Percentiles rank a stretch among this genome's conserved stretches.
Evolutionary conservation across 352 stramenopile species (phyloP).

Genomic region (Globisporangium uncinulatum): DNA sequence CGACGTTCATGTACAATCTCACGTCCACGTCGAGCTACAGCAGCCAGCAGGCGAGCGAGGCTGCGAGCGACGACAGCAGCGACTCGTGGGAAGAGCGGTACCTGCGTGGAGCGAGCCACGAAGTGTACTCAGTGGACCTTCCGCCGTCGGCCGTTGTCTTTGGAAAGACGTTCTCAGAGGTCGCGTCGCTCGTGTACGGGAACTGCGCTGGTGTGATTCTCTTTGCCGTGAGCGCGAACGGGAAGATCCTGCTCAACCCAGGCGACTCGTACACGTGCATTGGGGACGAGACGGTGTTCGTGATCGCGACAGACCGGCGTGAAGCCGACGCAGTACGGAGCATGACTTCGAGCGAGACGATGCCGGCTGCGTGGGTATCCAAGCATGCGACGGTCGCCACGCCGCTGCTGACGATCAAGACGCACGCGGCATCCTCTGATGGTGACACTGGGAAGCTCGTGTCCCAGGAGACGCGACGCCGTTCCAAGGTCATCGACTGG

Average conservation of each 20-base stretch:
- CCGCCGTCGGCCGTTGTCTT: slow-evolving; percentile 44
- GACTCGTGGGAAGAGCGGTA: slow-evolving; percentile 72
- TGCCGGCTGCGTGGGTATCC: slow-evolving; percentile 19
- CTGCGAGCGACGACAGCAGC: slow-evolving; percentile 18
- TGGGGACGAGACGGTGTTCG: slow-evolving; percentile 63
- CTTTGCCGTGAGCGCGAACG: slow-evolving; percentile 46
- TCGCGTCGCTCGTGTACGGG: slow-evolving; percentile 69
- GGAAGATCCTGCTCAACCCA: slow-evolving; percentile 71
- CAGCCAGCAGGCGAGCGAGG: slow-evolving; percentile 9
- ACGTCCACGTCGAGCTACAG: slow-evolving; percentile 77
- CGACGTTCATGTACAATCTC: slow-evolving; percentile 85
- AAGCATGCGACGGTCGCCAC: slow-evolving; percentile 11
- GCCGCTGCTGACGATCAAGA: slow-evolving; percentile 7
- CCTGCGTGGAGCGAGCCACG: slow-evolving; percentile 63
- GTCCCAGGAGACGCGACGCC: slow-evolving; percentile 10
- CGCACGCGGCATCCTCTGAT: slow-evolving; percentile 7
- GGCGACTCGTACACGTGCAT: slow-evolving; percentile 67
- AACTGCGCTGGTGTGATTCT: slow-evolving; percentile 74
- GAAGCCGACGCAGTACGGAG: slow-evolving; percentile 37
- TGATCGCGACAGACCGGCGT: slow-evolving; percentile 62
- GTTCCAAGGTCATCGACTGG: slow-evolving; percentile 33
- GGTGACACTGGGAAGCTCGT: background rate
- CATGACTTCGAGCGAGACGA: slow-evolving; percentile 12
- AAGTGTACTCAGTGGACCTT: slow-evolving; percentile 72
- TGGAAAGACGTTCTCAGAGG: slow-evolving; percentile 74